These are phyloP conservation scores for Eimeria sp. DNA, from an alignment of 169 alveolate genomes.

Conservation along the genomic window DNA sequence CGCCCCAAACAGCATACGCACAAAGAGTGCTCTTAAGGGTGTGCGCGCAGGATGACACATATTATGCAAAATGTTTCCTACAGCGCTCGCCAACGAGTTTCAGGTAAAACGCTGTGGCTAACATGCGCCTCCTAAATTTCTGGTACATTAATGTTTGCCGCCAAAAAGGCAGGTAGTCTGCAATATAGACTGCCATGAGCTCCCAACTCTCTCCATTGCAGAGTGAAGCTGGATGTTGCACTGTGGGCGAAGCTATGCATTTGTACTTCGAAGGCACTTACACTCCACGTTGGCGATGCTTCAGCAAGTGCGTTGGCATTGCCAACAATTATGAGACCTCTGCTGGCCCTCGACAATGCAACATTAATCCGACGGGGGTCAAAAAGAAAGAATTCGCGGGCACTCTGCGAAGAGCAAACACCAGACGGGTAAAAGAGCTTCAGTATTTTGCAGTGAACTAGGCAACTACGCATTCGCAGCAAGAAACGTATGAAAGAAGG, in stretches of 20 bases:
- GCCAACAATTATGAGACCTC: constrained; percentile 60
- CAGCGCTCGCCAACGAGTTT: neutral
- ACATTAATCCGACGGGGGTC: constrained; percentile 74
- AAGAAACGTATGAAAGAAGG: neutral
- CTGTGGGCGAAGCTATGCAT: neutral
- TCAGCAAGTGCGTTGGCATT: constrained; percentile 51
- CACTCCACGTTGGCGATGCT: constrained; percentile 68
- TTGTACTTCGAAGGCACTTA: neutral
- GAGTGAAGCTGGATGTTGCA: neutral
- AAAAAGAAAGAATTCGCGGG: constrained; percentile 31
- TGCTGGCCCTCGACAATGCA: constrained; percentile 71
- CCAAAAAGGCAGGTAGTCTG: neutral
- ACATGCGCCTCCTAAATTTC: neutral
- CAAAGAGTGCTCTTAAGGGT: neutral
- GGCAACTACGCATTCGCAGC: neutral
- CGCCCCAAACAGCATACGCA: neutral
- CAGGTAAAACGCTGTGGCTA: neutral
- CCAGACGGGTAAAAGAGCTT: neutral
- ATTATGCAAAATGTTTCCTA: neutral
- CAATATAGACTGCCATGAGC: neutral
- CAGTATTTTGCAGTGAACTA: neutral
- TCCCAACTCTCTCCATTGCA: neutral
- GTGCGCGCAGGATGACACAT: neutral
- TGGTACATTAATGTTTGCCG: neutral
- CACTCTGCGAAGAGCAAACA: constrained; percentile 1